Evolutionary conservation across 2,329 filamentous ascomycete genomes (phyloP), one percentile per base, ranked within the genome.

Genomic region (Alternaria novae-zelandiae): DNA sequence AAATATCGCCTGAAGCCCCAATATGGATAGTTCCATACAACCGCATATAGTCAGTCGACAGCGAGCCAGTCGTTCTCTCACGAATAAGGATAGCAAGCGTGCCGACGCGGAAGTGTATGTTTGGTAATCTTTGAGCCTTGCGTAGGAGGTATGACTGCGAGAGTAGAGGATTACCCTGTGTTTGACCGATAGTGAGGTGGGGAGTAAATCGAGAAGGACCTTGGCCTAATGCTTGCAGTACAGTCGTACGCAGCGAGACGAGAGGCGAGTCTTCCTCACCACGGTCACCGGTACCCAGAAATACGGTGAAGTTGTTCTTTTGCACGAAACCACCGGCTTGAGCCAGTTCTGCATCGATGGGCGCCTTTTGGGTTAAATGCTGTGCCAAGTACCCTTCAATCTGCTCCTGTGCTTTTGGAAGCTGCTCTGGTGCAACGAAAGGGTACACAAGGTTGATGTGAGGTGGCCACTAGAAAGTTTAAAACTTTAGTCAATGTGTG

Each of bases 371-470:
- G 36, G 53, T 59, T 11, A 51, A 13, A n/a, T 68, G 57, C 9
- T 60, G 41, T 26, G 58, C 32, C 11, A 84, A 54, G n/a, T 75
- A 72, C 3, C 80, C 72, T 26, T 81, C 70, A 36, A 86, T 79
- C 13, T 77, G 72, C 4, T 81, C 74, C 2, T 79, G 79, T 2
- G 85, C 87, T 20, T 74, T 69, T 2, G 78, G 69, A 3, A 91
- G 80, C 9, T 69, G 68, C 3, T 86, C 82, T 0, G 82, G 78
- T 3, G 78, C 74, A 7, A 90, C 87, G 73, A 91, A 91, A 0
- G 89, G 90, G 71, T 91, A 91, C 21, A 90, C 70, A 25, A 91
- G 76, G 68, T 91, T 91, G 70, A 91, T 74, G 69, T 91, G 89
- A 12, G 89, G 87, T 4, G 89, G 88, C 89, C 90, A 91, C 76